Evolutionary conservation across 768 basidiomycete genomes (phyloP), one percentile per base, ranked within the genome.

Genomic region (Trametes cubensis): DNA sequence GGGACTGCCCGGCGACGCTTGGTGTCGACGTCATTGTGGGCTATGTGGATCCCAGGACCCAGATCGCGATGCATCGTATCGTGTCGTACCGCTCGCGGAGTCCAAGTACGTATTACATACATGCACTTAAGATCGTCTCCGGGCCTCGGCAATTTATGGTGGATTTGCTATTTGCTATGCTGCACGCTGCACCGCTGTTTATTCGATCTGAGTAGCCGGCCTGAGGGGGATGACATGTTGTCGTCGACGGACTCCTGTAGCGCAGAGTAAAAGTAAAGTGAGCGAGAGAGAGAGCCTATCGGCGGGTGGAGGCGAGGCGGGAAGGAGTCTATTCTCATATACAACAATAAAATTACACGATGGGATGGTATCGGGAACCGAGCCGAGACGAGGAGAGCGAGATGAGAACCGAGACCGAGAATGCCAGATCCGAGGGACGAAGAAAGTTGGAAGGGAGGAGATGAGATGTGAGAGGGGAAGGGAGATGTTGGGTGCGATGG

Each of bases 271-370:
- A n/a, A n/a, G n/a, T n/a, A n/a, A n/a, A n/a, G n/a, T n/a, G n/a
- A n/a, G n/a, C n/a, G 42, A 15, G 30, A 46, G 18, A 17, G 17
- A 18, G 55, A 23, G 47, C 42, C 17, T 6, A 26, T 47, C 56
- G 25, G 49, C 28, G 49, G 48, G 34, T 34, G 34, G 8, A 8
- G 28, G 28, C 34, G 34, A 11, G 5, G 34, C 6, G 2, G 34
- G 34, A 11, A 34, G 20, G 18, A 20, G 30, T 59, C 58, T 59
- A 59, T 59, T 20, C 46, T 42, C 58, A 59, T 59, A 59, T 59
- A 59, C 58, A 59, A 59, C 58, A 59, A 59, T 59, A 51, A 51
- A 44, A 34, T 59, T 59, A 59, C 58, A 59, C 34, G 34, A 34
- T 15, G 57, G 14, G 48, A 51, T 51, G 58, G 58, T 59, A 59